Conservation (phyloP, 2,329 filamentous ascomycete species). For the Kalmusia sp. region DNA sequence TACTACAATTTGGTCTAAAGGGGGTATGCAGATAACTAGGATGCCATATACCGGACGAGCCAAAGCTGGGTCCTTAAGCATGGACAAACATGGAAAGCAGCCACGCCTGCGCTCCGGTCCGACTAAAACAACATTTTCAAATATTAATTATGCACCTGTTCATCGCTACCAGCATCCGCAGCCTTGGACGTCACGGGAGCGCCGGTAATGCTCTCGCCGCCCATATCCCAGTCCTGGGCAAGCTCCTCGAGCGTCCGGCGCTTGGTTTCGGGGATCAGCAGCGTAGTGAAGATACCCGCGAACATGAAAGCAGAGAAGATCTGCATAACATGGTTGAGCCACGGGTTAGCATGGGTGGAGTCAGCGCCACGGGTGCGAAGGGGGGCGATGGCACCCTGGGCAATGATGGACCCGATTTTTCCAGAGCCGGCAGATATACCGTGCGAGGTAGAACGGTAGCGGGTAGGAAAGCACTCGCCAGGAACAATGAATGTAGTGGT, state of each 20-base stretch:
- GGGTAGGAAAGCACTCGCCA: slow-evolving; percentile 58
- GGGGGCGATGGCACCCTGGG: slow-evolving; percentile 56
- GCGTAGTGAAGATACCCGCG: slow-evolving; percentile 69
- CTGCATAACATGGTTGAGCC: slow-evolving; percentile 76
- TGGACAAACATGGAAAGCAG: background rate
- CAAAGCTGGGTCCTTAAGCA: background rate
- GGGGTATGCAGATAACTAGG: slow-evolving; percentile 1
- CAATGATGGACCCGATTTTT: slow-evolving; percentile 58
- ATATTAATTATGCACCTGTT: slow-evolving; percentile 8
- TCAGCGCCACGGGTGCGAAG: slow-evolving; percentile 60
- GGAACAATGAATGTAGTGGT: slow-evolving; percentile 60
- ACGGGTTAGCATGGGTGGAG: slow-evolving; percentile 54
- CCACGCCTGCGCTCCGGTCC: background rate
- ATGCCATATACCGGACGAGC: background rate
- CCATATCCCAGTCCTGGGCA: slow-evolving; percentile 51
- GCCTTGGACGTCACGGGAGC: slow-evolving; percentile 25
- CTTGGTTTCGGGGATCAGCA: slow-evolving; percentile 80
- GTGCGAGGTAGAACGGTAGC: slow-evolving; percentile 58
- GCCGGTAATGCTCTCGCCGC: slow-evolving; percentile 40
- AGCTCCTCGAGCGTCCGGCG: slow-evolving; percentile 76
- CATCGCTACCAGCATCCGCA: slow-evolving; percentile 29
- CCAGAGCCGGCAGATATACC: slow-evolving; percentile 58
- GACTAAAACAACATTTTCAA: background rate
- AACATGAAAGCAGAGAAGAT: slow-evolving; percentile 85
- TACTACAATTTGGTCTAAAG: slow-evolving; percentile 1